Percentiles rank a stretch among this genome's conserved stretches.
Conservation (phyloP, 768 basidiomycete species). For the Tephrocybe sp. region DNA sequence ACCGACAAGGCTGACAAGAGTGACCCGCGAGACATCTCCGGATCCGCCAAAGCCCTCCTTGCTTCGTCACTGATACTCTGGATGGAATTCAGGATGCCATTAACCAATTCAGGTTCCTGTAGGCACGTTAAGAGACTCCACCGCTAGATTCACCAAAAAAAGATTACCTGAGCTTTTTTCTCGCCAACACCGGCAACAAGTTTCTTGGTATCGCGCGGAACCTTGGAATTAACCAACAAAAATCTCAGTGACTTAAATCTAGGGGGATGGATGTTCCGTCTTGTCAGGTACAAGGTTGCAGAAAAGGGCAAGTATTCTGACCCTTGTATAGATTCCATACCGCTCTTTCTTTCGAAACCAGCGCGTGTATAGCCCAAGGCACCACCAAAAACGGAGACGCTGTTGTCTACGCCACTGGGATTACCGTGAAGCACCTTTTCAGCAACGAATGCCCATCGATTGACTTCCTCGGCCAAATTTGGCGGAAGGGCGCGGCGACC, state of each 20-base stretch:
- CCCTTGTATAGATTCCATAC: slow-evolving; percentile 87
- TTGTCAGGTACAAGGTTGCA: slow-evolving; percentile 10
- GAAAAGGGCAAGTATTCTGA: slow-evolving; percentile 34
- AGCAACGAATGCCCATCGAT: slow-evolving; percentile 89
- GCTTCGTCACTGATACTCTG: slow-evolving; percentile 87
- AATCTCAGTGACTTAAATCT: slow-evolving; percentile 92
- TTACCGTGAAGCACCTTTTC: slow-evolving; percentile 98
- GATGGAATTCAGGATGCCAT: slow-evolving; percentile 74
- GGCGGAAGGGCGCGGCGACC: slow-evolving; percentile 65
- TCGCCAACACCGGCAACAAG: slow-evolving; percentile 87
- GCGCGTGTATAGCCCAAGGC: slow-evolving; percentile 86
- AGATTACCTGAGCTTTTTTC: slow-evolving; percentile 58
- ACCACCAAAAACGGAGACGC: slow-evolving; percentile 89
- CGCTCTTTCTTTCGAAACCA: slow-evolving; percentile 72
- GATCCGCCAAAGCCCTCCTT: slow-evolving; percentile 66
- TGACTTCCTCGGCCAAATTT: slow-evolving; percentile 72
- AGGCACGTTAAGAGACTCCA: slow-evolving; percentile 10
- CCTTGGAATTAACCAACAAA: slow-evolving; percentile 88
- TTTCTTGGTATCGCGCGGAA: slow-evolving; percentile 92
- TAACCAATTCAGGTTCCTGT: slow-evolving; percentile 85
- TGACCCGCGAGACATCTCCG: slow-evolving; percentile 61
- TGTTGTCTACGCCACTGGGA: slow-evolving; percentile 97
- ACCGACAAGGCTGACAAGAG: slow-evolving; percentile 71
- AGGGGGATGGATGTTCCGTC: slow-evolving; percentile 13
- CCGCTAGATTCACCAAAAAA: slow-evolving; percentile 7